phyloP scores from a whole-genome alignment of 2,329 filamentous ascomycete genomes.

The Simplicillium aogashimaense region DNA sequence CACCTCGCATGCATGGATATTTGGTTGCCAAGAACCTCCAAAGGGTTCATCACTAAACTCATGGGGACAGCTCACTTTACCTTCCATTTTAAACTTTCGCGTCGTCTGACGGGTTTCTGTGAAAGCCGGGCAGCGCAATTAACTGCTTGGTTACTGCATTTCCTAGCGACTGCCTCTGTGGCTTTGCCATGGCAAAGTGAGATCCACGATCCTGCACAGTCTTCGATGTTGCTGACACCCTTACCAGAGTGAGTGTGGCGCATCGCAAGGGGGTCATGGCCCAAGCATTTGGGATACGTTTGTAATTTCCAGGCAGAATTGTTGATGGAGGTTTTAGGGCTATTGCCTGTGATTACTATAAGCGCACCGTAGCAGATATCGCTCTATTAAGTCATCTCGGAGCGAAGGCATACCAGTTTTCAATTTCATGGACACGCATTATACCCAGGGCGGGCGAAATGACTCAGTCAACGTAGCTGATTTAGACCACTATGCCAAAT shows the following conservation, averaged over 20 bases:
- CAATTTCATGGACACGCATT: slow-evolving; percentile 74
- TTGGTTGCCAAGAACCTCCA: too few species aligned
- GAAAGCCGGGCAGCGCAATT: too few species aligned
- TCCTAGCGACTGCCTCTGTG: slow-evolving; percentile 59
- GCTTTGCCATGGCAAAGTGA: slow-evolving; percentile 62
- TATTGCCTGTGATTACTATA: slow-evolving; percentile 79
- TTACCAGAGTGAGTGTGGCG: slow-evolving; percentile 79
- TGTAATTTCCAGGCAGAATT: slow-evolving; percentile 74
- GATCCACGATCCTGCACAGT: not conserved
- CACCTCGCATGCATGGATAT: too few species aligned
- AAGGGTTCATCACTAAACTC: too few species aligned
- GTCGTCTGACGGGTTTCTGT: too few species aligned
- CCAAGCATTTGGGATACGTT: slow-evolving; percentile 90
- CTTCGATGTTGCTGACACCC: slow-evolving; percentile 7
- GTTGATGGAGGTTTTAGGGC: slow-evolving; percentile 66
- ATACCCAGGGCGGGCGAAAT: slow-evolving; percentile 73
- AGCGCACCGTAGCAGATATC: slow-evolving; percentile 69
- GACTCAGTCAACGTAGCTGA: slow-evolving; percentile 75
- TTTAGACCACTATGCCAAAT: slow-evolving; percentile 66
- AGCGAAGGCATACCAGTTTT: slow-evolving; percentile 72
- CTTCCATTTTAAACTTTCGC: too few species aligned
- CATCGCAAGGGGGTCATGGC: slow-evolving; percentile 64
- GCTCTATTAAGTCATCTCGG: slow-evolving; percentile 64
- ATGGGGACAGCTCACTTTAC: too few species aligned
- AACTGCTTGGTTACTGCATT: slow-evolving; percentile 37